A percentile compares a stretch with the other conserved stretches of the same genome.
Evolutionary conservation across 495 filamentous ascomycete genomes (phyloP).

Genomic region (Copromyces sp.): DNA sequence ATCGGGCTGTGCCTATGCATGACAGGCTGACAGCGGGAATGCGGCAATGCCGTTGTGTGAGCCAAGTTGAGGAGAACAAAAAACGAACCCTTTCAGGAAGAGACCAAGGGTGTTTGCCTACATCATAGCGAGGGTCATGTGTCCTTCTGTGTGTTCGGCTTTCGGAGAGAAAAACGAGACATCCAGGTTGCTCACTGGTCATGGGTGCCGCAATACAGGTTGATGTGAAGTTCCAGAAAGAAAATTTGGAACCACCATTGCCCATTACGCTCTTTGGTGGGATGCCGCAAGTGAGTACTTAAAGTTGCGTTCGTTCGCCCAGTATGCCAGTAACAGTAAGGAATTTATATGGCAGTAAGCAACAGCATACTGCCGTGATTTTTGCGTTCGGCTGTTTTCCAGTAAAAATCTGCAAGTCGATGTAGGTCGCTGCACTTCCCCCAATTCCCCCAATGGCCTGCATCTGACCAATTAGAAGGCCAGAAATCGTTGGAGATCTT

Average conservation of each 20-base stretch:
- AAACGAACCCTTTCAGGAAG: background rate
- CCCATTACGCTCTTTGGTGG: background rate
- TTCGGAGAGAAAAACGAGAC: background rate
- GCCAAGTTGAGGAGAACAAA: background rate
- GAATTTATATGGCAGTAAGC: no score
- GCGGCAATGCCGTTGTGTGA: background rate
- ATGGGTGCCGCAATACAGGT: background rate
- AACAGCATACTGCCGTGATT: no score
- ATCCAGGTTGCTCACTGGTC: background rate
- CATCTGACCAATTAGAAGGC: no score
- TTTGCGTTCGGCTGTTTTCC: no score
- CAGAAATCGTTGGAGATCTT: no score
- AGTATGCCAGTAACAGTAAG: no score
- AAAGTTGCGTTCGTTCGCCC: no score
- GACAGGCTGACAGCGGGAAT: background rate
- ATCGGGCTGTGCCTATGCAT: background rate
- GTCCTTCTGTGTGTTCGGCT: background rate
- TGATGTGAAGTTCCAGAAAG: background rate
- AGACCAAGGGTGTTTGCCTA: background rate
- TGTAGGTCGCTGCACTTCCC: no score
- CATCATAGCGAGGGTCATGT: background rate
- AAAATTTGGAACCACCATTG: background rate
- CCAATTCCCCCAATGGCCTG: no score
- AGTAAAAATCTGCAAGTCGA: no score
- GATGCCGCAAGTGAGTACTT: background rate